Conservation (phyloP, 2,329 filamentous ascomycete genomes). For the Domatiomyces catenatus region DNA sequence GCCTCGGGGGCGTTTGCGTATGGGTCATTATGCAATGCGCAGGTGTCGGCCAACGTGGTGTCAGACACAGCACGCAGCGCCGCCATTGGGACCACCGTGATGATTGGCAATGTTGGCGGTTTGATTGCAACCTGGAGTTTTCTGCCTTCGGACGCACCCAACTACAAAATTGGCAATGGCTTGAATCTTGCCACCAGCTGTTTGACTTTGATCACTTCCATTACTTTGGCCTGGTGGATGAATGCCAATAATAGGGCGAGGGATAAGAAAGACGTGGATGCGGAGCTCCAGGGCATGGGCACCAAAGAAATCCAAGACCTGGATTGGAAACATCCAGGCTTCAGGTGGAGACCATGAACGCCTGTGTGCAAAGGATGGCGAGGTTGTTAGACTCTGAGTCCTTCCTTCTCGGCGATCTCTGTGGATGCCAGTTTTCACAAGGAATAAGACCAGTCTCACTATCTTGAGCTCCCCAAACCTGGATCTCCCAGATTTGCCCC, state of each 20-base stretch:
- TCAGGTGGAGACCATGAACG: constrained; percentile 20
- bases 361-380: not conserved
- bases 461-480: no score
- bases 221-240: constrained; percentile 43
- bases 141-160: constrained; percentile 44
- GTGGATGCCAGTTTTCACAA: no score
- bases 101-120: constrained; percentile 58
- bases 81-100: constrained; percentile 35
- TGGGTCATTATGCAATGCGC: constrained; percentile 49
- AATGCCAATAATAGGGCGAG: constrained; percentile 44
- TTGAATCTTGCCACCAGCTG: constrained; percentile 48
- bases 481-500: no score
- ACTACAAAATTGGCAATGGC: constrained; percentile 56
- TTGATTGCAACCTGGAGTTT: constrained; percentile 51
- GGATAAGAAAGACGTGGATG: constrained; percentile 36
- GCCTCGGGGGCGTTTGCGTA: constrained; percentile 47
- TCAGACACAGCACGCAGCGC: constrained; percentile 50
- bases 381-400: no score
- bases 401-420: no score
- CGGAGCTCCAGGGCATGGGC: constrained; percentile 38
- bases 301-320: constrained; percentile 41
- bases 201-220: constrained; percentile 36
- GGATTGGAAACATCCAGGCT: constrained; percentile 51
- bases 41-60: constrained; percentile 54
- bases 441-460: no score